Base-by-base conservation (phyloP, 1,284 basidiomycete species). In the Fomitopsis pinicola region DNA sequence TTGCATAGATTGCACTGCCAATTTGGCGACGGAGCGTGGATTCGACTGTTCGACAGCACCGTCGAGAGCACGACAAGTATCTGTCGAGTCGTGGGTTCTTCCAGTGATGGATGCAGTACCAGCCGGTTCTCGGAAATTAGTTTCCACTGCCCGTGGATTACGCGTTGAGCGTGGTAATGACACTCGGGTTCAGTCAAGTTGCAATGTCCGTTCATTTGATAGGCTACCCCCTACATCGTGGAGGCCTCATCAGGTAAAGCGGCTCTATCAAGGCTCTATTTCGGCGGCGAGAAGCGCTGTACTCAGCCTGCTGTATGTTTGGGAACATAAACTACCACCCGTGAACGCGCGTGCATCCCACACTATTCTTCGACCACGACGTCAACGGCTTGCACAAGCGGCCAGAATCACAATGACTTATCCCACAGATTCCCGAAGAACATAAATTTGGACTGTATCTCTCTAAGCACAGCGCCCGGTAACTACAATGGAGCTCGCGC, bases 11-110 rank as follows among this genome's bases (percentile, higher is more conserved):
- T 68, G 84, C 73, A 9, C 67, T 83, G 40, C 76, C 82, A 1
- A 63, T 85, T 28, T 86, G 85, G 83, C 77, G 85, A 42, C 72
- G 73, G 33, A 72, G 74, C 17, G 82, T 86, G 28, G 85, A 87
- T 64, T 72, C 72, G 33, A 69, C 71, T n/a, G 77, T 87, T 17
- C 57, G 70, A 22, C 71, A 61, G 19, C 82, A 86, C 68, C 72
- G 73, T n/a, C 60, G 68, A 55, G 82, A 84, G 63, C 85, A 86
- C 62, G 66, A 75, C 42, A 70, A 76, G 59, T 80, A 85, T 67
- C 72, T 86, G 40, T 60, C 64, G 36, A 64, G 67, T 6, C 67
- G 64, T 44, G 68, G 67, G 12, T 64, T 72, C 55, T 62, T 58
- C 56, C 38, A 40, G 9, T 40, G 12, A 50, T 35, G 6, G 55